Evolutionary conservation across 2,329 filamentous ascomycete species (phyloP).

Genomic region (Pseudogymnoascus sp.): DNA sequence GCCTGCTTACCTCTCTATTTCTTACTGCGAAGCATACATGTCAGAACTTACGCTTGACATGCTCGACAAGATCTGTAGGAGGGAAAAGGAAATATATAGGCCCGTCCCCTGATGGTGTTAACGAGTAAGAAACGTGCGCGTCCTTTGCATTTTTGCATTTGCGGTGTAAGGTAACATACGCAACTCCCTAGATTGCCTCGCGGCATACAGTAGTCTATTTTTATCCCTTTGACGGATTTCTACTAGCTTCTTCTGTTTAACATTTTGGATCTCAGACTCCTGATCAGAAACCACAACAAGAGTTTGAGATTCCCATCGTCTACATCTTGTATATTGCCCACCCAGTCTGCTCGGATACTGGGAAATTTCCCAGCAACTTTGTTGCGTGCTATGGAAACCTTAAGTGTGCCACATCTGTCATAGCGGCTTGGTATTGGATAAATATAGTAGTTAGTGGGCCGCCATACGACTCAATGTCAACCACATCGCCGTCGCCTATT

Average conservation of each 20-base stretch:
- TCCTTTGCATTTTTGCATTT: background rate
- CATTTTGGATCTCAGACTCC: background rate
- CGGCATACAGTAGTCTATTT: background rate
- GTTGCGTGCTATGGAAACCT: background rate
- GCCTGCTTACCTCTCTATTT: background rate
- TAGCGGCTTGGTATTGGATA: background rate
- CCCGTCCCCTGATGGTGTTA: background rate
- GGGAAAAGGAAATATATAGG: background rate
- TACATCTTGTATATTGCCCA: background rate
- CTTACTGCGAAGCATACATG: background rate
- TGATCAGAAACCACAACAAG: background rate
- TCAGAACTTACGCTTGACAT: background rate
- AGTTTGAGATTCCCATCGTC: background rate
- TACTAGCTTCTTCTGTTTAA: background rate
- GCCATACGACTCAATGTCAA: conserved; percentile 1
- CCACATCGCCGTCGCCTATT: background rate
- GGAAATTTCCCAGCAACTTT: background rate
- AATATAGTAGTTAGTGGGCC: background rate
- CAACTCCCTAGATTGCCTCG: background rate
- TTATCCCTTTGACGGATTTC: background rate
- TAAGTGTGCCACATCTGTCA: conserved; percentile 1
- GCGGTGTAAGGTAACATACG: background rate
- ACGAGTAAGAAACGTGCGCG: background rate
- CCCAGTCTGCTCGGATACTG: background rate
- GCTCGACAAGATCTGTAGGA: background rate